These are phyloP conservation scores for Leptographium wingfieldii DNA, from an alignment of 2,329 filamentous ascomycete species.

Conservation along the genomic window DNA sequence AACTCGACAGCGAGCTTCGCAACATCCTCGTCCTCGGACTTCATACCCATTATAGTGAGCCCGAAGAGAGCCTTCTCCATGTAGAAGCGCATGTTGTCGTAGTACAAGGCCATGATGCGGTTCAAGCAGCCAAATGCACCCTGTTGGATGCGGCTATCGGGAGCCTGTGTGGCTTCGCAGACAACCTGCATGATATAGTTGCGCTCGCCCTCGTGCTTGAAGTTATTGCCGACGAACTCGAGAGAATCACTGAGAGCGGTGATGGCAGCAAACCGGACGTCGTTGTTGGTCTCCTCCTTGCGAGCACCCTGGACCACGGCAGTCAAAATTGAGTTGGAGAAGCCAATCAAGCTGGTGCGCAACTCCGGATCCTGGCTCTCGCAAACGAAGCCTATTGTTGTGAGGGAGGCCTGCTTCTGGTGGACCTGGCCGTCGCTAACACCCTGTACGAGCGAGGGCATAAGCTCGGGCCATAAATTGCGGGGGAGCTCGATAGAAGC, in stretches of 20 bases:
- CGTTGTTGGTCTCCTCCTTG: constrained; percentile 85
- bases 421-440: constrained; percentile 76
- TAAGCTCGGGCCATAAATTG: constrained; percentile 85
- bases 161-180: constrained; percentile 93
- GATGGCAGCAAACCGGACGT: constrained; percentile 87
- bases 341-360: constrained; percentile 63
- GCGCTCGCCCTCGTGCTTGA: constrained; percentile 96
- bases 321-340: constrained; percentile 96
- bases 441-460: constrained; percentile 80
- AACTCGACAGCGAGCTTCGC: constrained; percentile 97
- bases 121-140: constrained; percentile 95
- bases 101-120: constrained; percentile 97
- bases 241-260: constrained; percentile 90
- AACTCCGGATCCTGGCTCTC: constrained; percentile 86
- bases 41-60: constrained; percentile 96
- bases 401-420: constrained; percentile 88
- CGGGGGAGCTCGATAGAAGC: constrained; percentile 89
- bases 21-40: constrained; percentile 93
- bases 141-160: constrained; percentile 84
- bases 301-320: constrained; percentile 94
- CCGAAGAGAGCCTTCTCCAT: constrained; percentile 99
- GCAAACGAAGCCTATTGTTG: constrained; percentile 97
- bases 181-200: constrained; percentile 99
- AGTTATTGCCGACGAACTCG: constrained; percentile 96
- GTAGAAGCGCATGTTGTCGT: constrained; percentile 99